These are phyloP conservation scores for Ascochyta koolunga DNA, from an alignment of 2,329 filamentous ascomycete species.

Conservation along the genomic window DNA sequence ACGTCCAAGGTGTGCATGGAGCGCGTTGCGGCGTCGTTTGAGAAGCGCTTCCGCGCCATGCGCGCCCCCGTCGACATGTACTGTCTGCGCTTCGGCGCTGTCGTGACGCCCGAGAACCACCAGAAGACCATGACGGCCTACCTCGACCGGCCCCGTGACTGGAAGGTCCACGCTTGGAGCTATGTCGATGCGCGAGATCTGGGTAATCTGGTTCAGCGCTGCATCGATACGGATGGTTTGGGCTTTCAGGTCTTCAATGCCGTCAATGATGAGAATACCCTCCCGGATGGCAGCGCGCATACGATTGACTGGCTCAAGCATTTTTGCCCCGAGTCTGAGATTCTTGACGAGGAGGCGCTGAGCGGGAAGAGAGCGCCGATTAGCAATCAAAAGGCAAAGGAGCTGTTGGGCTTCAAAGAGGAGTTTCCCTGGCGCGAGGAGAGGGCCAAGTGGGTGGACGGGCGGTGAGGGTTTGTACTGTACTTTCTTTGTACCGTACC, in stretches of 20 bases:
- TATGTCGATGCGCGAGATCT: slow-evolving; percentile 67
- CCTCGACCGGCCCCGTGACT: slow-evolving; percentile 54
- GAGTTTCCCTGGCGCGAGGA: slow-evolving; percentile 58
- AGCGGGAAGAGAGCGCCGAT: slow-evolving; percentile 59
- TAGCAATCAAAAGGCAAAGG: slow-evolving; percentile 63
- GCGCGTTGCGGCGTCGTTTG: slow-evolving; percentile 60
- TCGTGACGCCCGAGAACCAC: slow-evolving; percentile 65
- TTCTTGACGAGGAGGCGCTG: slow-evolving; percentile 60
- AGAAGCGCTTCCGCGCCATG: slow-evolving; percentile 54
- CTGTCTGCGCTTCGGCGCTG: slow-evolving; percentile 63
- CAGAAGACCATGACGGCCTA: slow-evolving; percentile 56
- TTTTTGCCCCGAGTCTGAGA: slow-evolving; percentile 54
- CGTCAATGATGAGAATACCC: slow-evolving; percentile 65
- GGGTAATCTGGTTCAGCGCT: slow-evolving; percentile 63
- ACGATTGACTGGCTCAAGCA: slow-evolving; percentile 58
- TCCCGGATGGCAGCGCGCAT: slow-evolving; percentile 35
- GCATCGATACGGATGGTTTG: slow-evolving; percentile 59
- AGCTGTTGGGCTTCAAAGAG: slow-evolving; percentile 63
- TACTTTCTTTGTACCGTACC: background rate
- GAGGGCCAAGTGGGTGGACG: slow-evolving; percentile 8
- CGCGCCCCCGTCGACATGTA: slow-evolving; percentile 59
- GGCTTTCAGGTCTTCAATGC: slow-evolving; percentile 69
- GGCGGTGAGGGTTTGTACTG: background rate
- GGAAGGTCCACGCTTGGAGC: slow-evolving; percentile 64
- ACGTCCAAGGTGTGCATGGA: slow-evolving; percentile 65